A percentile compares a stretch with the other conserved stretches of the same genome.
phyloP scores from a whole-genome alignment of 176 grass and related monocot genomes.

The Microstegium vimineum region DNA sequence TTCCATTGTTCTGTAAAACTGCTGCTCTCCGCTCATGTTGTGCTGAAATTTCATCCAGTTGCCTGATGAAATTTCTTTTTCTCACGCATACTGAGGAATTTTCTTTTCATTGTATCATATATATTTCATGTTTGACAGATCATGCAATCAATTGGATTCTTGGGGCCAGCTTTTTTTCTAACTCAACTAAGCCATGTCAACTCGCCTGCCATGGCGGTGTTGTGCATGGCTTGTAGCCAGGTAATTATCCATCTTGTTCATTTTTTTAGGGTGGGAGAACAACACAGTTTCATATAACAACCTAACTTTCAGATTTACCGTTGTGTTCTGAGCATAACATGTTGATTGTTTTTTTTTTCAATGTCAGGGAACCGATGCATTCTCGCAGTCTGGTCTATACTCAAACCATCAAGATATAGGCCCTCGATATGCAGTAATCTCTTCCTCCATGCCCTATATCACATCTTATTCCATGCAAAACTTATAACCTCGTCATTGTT shows the following conservation, averaged over 20 bases:
- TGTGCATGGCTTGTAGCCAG: constrained; percentile 97
- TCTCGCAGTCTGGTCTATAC: constrained; percentile 95
- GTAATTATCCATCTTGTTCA: constrained; percentile 36
- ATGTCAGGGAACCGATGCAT: constrained; percentile 84
- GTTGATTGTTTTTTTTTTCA: background rate
- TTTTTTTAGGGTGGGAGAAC: background rate
- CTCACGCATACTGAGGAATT: background rate
- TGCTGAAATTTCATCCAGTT: background rate
- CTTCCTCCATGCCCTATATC: background rate
- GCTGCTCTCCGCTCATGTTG: too few species aligned
- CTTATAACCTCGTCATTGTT: background rate
- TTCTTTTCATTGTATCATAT: background rate
- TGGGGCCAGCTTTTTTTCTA: constrained; percentile 94
- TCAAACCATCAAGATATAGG: constrained; percentile 98
- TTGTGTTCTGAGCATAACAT: background rate
- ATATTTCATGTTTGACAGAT: constrained; percentile 52
- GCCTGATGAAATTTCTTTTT: background rate
- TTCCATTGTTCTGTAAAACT: too few species aligned
- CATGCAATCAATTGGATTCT: constrained; percentile 99
- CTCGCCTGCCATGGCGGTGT: constrained; percentile 82
- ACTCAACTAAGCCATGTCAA: constrained; percentile 91
- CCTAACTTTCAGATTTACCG: background rate
- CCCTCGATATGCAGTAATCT: constrained; percentile 76
- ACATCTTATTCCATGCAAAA: background rate
- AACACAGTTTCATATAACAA: background rate